phyloP scores from a whole-genome alignment of 83 land plant genomes.

The Picea abies region DNA sequence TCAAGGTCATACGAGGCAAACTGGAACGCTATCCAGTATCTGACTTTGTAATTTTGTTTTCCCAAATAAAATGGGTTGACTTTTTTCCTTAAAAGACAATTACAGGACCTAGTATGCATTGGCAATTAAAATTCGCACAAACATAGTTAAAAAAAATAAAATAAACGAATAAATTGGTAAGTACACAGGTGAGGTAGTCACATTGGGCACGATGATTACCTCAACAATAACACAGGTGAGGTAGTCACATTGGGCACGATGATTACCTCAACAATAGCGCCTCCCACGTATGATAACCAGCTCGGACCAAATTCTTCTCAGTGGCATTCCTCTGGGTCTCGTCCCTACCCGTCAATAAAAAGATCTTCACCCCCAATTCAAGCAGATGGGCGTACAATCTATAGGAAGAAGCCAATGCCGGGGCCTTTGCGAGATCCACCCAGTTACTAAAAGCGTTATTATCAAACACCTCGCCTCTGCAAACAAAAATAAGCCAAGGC shows the following conservation, averaged over 20 bases:
- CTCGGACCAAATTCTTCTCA: too few species aligned
- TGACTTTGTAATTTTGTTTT: too few species aligned
- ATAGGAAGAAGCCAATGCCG: conserved; percentile 20
- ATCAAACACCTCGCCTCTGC: conserved; percentile 20
- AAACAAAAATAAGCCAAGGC: background rate
- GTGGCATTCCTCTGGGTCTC: background rate
- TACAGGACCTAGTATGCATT: too few species aligned
- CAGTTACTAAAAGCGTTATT: conserved; percentile 11
- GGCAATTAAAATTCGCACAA: too few species aligned
- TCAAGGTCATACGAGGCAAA: too few species aligned
- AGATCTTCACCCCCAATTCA: conserved; percentile 11
- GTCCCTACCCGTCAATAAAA: conserved; percentile 28
- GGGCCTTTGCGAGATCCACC: conserved; percentile 22
- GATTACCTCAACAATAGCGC: background rate
- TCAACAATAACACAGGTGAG: background rate
- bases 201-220: background rate
- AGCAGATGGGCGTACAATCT: conserved; percentile 20
- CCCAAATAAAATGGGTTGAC: too few species aligned
- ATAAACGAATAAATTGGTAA: too few species aligned
- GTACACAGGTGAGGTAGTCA: too few species aligned
- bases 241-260: too few species aligned
- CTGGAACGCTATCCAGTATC: too few species aligned
- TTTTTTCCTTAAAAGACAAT: too few species aligned
- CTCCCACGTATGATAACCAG: background rate
- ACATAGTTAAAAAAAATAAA: too few species aligned